Conservation (phyloP, 805 yeast species). For the Candida taoyuanica region DNA sequence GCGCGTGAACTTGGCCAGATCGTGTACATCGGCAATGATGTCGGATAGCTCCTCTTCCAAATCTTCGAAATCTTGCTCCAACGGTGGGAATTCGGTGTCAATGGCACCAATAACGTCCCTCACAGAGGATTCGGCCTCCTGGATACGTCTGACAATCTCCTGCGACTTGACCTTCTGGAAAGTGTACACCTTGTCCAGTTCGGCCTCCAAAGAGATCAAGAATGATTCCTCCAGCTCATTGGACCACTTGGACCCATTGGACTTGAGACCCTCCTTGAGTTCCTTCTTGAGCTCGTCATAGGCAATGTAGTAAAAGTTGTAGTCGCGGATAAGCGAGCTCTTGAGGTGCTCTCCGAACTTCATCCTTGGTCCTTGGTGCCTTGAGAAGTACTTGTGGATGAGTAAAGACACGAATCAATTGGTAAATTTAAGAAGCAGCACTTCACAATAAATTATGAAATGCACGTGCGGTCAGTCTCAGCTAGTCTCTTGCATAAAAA, state of each 20-base stretch:
- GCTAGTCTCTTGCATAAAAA: too few relatives aligned
- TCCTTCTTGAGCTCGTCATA: slow-evolving; percentile 88
- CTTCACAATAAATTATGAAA: not conserved
- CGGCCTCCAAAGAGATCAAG: slow-evolving; percentile 65
- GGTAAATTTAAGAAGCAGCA: not conserved
- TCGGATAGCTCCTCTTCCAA: slow-evolving; percentile 76
- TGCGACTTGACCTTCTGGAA: slow-evolving; percentile 85
- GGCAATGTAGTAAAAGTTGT: slow-evolving; percentile 83
- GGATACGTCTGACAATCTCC: slow-evolving; percentile 81
- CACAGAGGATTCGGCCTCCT: slow-evolving; percentile 73
- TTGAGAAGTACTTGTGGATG: not conserved
- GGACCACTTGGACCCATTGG: slow-evolving; percentile 61
- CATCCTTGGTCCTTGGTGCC: slow-evolving; percentile 41
- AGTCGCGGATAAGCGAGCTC: slow-evolving; percentile 84
- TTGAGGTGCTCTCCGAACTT: slow-evolving; percentile 94
- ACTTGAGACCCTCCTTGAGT: slow-evolving; percentile 62
- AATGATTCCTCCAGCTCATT: slow-evolving; percentile 79
- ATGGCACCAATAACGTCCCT: slow-evolving; percentile 57
- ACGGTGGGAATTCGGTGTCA: slow-evolving; percentile 43
- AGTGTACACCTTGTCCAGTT: slow-evolving; percentile 87
- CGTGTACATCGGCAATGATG: slow-evolving; percentile 95
- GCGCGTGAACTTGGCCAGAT: slow-evolving; percentile 88
- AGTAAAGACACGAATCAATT: not conserved
- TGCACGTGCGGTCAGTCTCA: slow-evolving; percentile 4
- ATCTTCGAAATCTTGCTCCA: slow-evolving; percentile 66